These are phyloP conservation scores for Mortierella sp. DNA, from an alignment of 371 early-diverging fungal genomes.

Conservation along the genomic window DNA sequence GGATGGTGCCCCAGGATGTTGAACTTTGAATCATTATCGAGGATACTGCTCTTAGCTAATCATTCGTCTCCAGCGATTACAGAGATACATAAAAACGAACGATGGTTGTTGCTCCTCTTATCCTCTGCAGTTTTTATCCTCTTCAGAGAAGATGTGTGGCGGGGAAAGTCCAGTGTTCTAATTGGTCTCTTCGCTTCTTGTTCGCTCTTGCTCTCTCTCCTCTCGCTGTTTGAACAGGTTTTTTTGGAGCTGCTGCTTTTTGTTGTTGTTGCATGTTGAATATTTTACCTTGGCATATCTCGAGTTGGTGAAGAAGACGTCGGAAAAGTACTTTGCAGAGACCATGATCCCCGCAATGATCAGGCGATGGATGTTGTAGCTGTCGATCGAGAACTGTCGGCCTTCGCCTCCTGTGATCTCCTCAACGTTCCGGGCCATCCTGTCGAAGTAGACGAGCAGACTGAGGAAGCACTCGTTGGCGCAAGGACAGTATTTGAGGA, in stretches of 20 bases:
- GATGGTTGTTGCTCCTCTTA: slow-evolving; percentile 13
- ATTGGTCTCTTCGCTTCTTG: neutral
- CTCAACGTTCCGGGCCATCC: slow-evolving; percentile 67
- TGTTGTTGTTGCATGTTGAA: neutral
- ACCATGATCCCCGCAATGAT: slow-evolving; percentile 88
- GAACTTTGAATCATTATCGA: slow-evolving; percentile 1
- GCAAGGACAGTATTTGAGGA: slow-evolving; percentile 93
- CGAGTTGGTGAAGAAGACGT: slow-evolving; percentile 93
- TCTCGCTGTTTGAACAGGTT: neutral
- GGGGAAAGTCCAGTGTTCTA: neutral
- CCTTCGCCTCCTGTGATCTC: slow-evolving; percentile 58
- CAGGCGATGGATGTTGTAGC: slow-evolving; percentile 91
- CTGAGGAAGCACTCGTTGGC: slow-evolving; percentile 89
- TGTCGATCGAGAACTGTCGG: slow-evolving; percentile 79
- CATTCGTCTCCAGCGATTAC: slow-evolving; percentile 14
- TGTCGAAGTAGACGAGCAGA: slow-evolving; percentile 86
- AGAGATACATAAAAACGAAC: neutral
- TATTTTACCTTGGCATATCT: slow-evolving; percentile 83
- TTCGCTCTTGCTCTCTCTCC: neutral
- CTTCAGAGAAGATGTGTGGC: neutral
- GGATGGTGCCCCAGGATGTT: neutral
- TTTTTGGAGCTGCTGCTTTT: neutral
- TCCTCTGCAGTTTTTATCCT: slow-evolving; percentile 6
- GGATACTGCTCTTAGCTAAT: slow-evolving; percentile 41
- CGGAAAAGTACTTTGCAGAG: slow-evolving; percentile 87